Evolutionary conservation across 2,329 filamentous ascomycete genomes (phyloP), one percentile per base, ranked within the genome.

Genomic region (Penicillium sp.): DNA sequence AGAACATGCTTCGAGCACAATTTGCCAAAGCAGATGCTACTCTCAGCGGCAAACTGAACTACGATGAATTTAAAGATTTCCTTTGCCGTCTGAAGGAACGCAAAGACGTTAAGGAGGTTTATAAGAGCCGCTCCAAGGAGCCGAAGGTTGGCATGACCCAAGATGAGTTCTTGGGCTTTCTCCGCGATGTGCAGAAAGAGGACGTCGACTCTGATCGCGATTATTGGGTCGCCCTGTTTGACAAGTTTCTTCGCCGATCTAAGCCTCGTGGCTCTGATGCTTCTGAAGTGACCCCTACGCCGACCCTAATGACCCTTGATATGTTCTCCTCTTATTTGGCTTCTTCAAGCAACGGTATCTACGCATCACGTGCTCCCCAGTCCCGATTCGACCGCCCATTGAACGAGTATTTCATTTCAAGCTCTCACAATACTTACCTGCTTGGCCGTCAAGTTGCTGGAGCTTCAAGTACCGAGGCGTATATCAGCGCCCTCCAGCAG

Each of bases 321-420:
- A 90, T 87, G 1, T 91, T 99, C 66, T 86, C 91, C 27, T 85
- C 85, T 11, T 96, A 89, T 68, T 78, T 96, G 13, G 85, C 87
- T 14, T 96, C 91, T 0, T 84, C 85, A 45, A 83, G 87, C 65
- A 96, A 96, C 69, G 81, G 85, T 2, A 82, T 90, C 2, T 83
- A 92, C 43, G 77, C 83, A 27, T 83, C 84, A 43, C 81, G 84
- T 59, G 83, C 85, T n/a, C 75, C 83, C 13, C 78, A 85, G 27
- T 85, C 87, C 54, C 80, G 80, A 6, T 85, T 97, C 54, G 87
- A 96, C 69, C 86, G 90, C 25, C 95, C 95, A 0, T 80, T 98
- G 72, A 96, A 96, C 72, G 93, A 98, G 72, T 99, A 99, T 75
- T 97, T 92, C 79, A 95, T 99, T 64, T 98, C 93, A 1, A 97